Conservation (phyloP, 345 rosid species). For the Salix viminalis region DNA sequence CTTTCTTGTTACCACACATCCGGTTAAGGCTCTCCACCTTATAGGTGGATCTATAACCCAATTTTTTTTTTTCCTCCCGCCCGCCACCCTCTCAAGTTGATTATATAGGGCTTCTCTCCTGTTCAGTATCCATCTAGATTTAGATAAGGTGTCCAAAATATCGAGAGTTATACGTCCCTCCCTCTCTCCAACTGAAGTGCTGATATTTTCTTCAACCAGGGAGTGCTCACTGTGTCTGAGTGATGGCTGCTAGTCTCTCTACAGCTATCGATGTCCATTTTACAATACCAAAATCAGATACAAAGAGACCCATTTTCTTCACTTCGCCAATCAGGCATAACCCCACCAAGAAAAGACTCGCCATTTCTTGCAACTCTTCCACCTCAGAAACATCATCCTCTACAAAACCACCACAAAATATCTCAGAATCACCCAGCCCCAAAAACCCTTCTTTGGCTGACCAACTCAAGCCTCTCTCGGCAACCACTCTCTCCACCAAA, state of each 20-base stretch:
- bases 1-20: conserved; percentile 22
- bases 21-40: conserved; percentile 29
- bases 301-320: conserved; percentile 39
- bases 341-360: conserved; percentile 31
- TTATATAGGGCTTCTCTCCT: not conserved
- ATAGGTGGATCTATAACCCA: conserved; percentile 18
- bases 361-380: conserved; percentile 39
- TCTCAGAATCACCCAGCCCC: conserved; percentile 31
- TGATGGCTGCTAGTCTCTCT: conserved; percentile 57
- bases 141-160: conserved; percentile 5
- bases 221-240: not conserved
- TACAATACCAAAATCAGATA: conserved; percentile 33
- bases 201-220: not conserved
- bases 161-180: not conserved
- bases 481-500: conserved; percentile 48
- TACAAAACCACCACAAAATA: conserved; percentile 26
- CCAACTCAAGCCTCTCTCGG: conserved; percentile 74
- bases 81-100: no score
- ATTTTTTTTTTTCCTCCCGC: conserved; percentile 1
- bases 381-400: not conserved
- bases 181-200: not conserved
- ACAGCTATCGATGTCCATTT: conserved; percentile 53
- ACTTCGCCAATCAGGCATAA: conserved; percentile 28
- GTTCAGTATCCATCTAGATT: not conserved
- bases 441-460: conserved; percentile 68